Evolutionary conservation across 2,329 filamentous ascomycete species (phyloP).

Genomic region (Alternaria hordeiaustralica): DNA sequence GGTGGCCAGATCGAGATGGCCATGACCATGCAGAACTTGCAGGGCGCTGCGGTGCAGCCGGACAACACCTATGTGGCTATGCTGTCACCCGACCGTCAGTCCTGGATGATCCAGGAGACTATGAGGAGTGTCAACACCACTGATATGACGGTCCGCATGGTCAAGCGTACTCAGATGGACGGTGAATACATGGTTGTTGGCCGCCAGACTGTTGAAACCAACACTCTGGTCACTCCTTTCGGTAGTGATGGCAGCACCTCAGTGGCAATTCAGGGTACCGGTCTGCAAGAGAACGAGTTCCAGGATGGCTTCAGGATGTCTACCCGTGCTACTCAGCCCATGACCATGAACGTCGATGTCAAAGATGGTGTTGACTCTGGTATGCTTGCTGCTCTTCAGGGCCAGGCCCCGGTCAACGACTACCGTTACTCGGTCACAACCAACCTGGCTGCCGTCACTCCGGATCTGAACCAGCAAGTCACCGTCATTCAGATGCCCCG

Average conservation of each 20-base stretch:
- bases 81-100: slow-evolving; percentile 46
- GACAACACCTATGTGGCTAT: slow-evolving; percentile 47
- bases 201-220: slow-evolving; percentile 46
- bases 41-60: slow-evolving; percentile 37
- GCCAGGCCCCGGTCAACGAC: slow-evolving; percentile 41
- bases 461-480: slow-evolving; percentile 44
- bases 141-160: slow-evolving; percentile 47
- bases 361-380: slow-evolving; percentile 42
- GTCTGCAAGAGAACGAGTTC: slow-evolving; percentile 49
- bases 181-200: slow-evolving; percentile 49
- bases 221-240: slow-evolving; percentile 42
- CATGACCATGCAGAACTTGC: slow-evolving; percentile 40
- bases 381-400: slow-evolving; percentile 44
- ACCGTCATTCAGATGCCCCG: slow-evolving; percentile 48
- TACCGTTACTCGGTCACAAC: slow-evolving; percentile 46
- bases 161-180: slow-evolving; percentile 44
- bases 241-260: slow-evolving; percentile 32
- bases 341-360: slow-evolving; percentile 46
- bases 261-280: slow-evolving; percentile 43
- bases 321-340: slow-evolving; percentile 43
- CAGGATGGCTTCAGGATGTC: slow-evolving; percentile 49
- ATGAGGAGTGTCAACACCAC: slow-evolving; percentile 47
- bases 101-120: slow-evolving; percentile 48
- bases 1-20: slow-evolving; percentile 46
- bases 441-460: slow-evolving; percentile 43